These are phyloP conservation scores for Suillus weaverae DNA, from an alignment of 768 basidiomycete species.

Conservation along the genomic window DNA sequence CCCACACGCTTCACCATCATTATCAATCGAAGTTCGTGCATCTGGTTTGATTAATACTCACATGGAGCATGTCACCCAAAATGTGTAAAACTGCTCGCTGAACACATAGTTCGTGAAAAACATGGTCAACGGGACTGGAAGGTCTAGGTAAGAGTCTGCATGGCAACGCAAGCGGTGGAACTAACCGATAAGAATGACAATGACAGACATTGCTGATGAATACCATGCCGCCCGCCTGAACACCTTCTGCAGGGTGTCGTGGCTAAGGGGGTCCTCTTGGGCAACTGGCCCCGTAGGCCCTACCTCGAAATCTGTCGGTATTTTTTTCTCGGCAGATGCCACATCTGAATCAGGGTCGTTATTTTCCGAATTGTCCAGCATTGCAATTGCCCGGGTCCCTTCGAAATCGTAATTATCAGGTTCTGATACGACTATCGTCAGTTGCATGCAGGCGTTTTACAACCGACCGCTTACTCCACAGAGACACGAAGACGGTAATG, in stretches of 20 bases:
- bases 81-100: conserved; percentile 31
- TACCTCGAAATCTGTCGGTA: not conserved
- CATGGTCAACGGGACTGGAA: conserved; percentile 34
- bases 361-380: conserved; percentile 18
- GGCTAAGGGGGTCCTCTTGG: conserved; percentile 3
- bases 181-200: conserved; percentile 30
- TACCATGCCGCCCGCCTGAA: conserved; percentile 33
- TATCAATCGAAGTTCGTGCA: not conserved
- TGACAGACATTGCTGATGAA: conserved; percentile 26
- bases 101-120: conserved; percentile 39
- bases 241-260: conserved; percentile 19
- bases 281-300: not conserved
- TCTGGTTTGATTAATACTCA: conserved; percentile 11
- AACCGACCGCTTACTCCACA: conserved; percentile 29
- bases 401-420: conserved; percentile 37
- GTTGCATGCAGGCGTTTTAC: not conserved
- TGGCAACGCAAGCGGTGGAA: not conserved
- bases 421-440: conserved; percentile 14
- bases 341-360: conserved; percentile 7
- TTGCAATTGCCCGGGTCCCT: conserved; percentile 33
- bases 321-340: conserved; percentile 10
- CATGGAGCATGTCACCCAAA: conserved; percentile 38
- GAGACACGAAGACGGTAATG: conserved; percentile 31
- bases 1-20: conserved; percentile 26
- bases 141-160: not conserved